Percentiles rank a stretch among this genome's conserved stretches.
These are phyloP conservation scores for Linanthus parryae DNA, from an alignment of 148 eudicot species.

Conservation along the genomic window DNA sequence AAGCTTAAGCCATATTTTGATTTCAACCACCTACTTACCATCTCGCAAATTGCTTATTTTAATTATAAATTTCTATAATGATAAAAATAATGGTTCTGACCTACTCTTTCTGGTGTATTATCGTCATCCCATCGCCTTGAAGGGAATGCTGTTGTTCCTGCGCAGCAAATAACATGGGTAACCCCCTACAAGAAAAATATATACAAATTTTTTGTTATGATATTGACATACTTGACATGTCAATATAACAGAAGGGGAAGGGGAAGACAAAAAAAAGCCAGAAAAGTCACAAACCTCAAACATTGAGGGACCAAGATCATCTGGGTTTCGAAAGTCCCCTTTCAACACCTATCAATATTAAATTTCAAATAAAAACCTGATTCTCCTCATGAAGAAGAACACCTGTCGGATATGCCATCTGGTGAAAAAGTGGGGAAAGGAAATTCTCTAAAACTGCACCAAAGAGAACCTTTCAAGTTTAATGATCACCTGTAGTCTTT, in stretches of 20 bases:
- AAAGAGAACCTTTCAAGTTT: too few relatives aligned
- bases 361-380: slow-evolving; percentile 15
- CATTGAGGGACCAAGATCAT: slow-evolving; percentile 68
- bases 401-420: too few relatives aligned
- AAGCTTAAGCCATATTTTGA: too few relatives aligned
- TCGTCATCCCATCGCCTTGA: slow-evolving; percentile 96
- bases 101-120: slow-evolving; percentile 94
- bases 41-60: too few relatives aligned
- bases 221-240: too few relatives aligned
- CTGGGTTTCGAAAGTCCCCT: slow-evolving; percentile 76
- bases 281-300: slow-evolving; percentile 59
- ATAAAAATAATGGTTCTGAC: slow-evolving; percentile 32
- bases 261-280: neutral
- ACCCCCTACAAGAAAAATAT: slow-evolving; percentile 55
- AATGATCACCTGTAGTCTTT: slow-evolving; percentile 55
- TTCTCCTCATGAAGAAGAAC: slow-evolving; percentile 7
- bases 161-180: slow-evolving; percentile 93
- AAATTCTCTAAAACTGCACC: too few relatives aligned
- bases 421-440: too few relatives aligned
- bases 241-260: neutral
- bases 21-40: too few relatives aligned
- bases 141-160: slow-evolving; percentile 98
- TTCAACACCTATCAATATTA: slow-evolving; percentile 53
- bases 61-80: neutral
- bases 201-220: too few relatives aligned